A percentile compares a stretch with the other conserved stretches of the same genome.
Evolutionary conservation across 495 filamentous ascomycete genomes (phyloP).

Genomic region (Aspergillus haitiensis): DNA sequence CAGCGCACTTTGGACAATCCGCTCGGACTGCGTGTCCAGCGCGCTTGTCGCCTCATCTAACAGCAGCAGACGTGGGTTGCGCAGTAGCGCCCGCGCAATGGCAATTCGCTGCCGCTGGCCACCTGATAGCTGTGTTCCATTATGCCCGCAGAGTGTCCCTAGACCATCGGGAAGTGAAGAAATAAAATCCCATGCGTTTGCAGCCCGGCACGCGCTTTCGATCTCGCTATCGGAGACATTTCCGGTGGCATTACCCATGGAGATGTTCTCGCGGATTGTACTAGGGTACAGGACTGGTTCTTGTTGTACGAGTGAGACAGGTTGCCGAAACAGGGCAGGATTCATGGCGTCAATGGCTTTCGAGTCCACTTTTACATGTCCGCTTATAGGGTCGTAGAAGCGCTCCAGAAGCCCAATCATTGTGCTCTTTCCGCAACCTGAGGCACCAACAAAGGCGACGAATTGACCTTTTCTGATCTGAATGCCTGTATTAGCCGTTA

Average conservation of each 20-base stretch:
- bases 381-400: no score
- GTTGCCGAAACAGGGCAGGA: no score
- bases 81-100: slow-evolving; percentile 52
- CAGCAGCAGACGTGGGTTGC: slow-evolving; percentile 46
- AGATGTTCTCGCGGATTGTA: slow-evolving; percentile 52
- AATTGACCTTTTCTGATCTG: no score
- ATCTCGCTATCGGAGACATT: slow-evolving; percentile 12
- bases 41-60: slow-evolving; percentile 61
- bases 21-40: slow-evolving; percentile 54
- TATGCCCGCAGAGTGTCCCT: slow-evolving; percentile 27
- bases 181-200: slow-evolving; percentile 39
- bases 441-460: no score
- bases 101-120: slow-evolving; percentile 54
- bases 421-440: no score
- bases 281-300: no score
- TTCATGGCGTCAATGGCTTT: no score
- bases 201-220: slow-evolving; percentile 31
- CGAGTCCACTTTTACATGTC: no score
- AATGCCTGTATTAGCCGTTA: no score
- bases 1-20: slow-evolving; percentile 37
- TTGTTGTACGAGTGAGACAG: no score
- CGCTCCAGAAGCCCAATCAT: no score
- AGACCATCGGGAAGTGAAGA: slow-evolving; percentile 33
- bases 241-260: slow-evolving; percentile 34
- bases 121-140: slow-evolving; percentile 32